These are phyloP conservation scores for Colletotrichum brevisporum DNA, from an alignment of 2,329 filamentous ascomycete species.

Conservation along the genomic window DNA sequence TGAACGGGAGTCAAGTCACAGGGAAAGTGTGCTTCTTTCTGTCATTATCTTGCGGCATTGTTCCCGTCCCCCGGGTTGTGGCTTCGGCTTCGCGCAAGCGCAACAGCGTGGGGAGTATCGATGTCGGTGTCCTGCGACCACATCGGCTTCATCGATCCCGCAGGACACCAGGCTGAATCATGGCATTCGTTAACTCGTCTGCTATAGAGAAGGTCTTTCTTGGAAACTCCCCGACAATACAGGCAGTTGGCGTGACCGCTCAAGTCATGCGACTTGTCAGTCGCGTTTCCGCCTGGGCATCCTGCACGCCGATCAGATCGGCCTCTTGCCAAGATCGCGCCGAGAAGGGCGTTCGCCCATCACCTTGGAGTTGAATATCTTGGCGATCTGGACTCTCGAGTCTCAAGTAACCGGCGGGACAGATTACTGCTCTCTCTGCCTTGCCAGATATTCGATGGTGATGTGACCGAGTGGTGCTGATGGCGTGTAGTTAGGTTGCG, in stretches of 20 bases:
- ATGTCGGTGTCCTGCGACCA: not conserved
- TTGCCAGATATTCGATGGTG: not conserved
- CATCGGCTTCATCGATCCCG: constrained; percentile 4
- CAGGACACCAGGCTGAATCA: constrained; percentile 3
- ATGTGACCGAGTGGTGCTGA: not conserved
- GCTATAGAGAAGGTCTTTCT: not conserved
- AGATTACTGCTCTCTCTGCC: too few relatives aligned
- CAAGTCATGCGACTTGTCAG: constrained; percentile 2
- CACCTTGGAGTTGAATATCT: not conserved
- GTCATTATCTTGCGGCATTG: too few relatives aligned
- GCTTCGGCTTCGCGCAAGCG: too few relatives aligned
- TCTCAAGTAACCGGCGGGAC: not conserved
- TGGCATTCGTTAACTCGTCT: not conserved
- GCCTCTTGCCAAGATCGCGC: constrained; percentile 17
- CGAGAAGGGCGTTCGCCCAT: constrained; percentile 25
- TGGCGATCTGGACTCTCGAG: not conserved
- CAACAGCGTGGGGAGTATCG: not conserved
- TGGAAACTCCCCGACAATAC: not conserved
- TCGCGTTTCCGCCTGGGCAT: not conserved
- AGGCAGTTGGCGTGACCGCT: not conserved
- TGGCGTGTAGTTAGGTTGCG: not conserved
- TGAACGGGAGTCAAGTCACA: not conserved
- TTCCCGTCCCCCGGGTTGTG: too few relatives aligned
- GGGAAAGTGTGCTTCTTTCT: too few relatives aligned
- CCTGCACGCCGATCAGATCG: constrained; percentile 10